Evolutionary conservation across 768 basidiomycete genomes (phyloP).

Genomic region (Panus rudis): DNA sequence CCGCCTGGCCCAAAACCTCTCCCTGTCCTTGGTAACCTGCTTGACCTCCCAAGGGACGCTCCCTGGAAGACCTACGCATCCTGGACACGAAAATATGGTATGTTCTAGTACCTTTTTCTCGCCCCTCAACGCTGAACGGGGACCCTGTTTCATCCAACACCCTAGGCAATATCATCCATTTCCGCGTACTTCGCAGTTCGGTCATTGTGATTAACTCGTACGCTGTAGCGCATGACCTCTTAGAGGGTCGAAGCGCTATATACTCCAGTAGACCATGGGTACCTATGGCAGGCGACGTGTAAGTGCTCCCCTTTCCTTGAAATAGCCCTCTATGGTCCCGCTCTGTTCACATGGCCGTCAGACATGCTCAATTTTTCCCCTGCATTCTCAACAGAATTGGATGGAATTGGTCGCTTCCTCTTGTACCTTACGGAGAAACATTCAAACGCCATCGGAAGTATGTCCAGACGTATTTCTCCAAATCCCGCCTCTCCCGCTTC

Average conservation of each 20-base stretch:
- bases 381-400: background rate
- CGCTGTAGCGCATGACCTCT: conserved; percentile 17
- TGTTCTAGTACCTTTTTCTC: background rate
- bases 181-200: conserved; percentile 9
- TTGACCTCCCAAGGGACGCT: background rate
- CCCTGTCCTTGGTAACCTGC: background rate
- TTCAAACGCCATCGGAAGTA: background rate
- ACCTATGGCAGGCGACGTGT: background rate
- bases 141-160: background rate
- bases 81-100: conserved; percentile 1
- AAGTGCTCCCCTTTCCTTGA: background rate
- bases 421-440: background rate
- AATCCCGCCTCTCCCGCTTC: background rate
- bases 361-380: background rate
- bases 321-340: too few species aligned
- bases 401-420: background rate
- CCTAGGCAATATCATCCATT: conserved; percentile 9
- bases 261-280: conserved; percentile 14
- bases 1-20: conserved; percentile 6
- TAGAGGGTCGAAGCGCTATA: conserved; percentile 19
- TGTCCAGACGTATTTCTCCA: background rate
- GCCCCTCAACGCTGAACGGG: background rate
- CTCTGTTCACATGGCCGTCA: background rate
- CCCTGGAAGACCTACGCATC: background rate
- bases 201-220: conserved; percentile 20